These are phyloP conservation scores for Dioscorea zingiberensis DNA, from an alignment of 106 monocot genomes.

Conservation along the genomic window DNA sequence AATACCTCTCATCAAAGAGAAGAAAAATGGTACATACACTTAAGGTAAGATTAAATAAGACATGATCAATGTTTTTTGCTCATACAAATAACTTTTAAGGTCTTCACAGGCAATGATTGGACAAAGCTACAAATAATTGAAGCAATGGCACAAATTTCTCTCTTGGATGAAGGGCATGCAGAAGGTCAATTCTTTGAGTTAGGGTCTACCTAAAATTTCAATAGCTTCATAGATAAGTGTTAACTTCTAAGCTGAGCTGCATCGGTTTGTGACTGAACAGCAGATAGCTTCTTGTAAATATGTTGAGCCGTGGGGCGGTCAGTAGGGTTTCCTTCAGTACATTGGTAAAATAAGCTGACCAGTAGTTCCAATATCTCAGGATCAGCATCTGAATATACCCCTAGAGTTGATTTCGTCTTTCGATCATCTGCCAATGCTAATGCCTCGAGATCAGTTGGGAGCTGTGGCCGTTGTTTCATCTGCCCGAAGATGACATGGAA, in stretches of 20 bases:
- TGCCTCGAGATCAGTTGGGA: slow-evolving; percentile 57
- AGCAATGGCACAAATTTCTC: too few relatives aligned
- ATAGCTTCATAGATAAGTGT: too few relatives aligned
- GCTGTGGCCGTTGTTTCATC: slow-evolving; percentile 60
- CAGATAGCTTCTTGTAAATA: slow-evolving; percentile 42
- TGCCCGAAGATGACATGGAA: slow-evolving; percentile 13
- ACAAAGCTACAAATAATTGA: too few relatives aligned
- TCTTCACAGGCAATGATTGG: too few relatives aligned
- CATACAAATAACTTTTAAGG: too few relatives aligned
- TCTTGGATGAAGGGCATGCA: too few relatives aligned
- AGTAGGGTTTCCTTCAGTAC: slow-evolving; percentile 48
- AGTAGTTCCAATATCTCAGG: slow-evolving; percentile 41
- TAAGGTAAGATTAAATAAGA: too few relatives aligned
- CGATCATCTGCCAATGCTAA: slow-evolving; percentile 33
- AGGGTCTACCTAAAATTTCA: too few relatives aligned
- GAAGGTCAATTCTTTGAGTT: too few relatives aligned
- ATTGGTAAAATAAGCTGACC: slow-evolving; percentile 63
- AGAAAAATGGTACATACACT: too few relatives aligned
- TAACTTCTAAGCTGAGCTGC: not conserved
- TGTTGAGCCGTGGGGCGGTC: slow-evolving; percentile 67
- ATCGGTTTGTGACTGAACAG: not conserved
- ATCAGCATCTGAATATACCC: slow-evolving; percentile 26
- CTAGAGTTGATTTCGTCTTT: slow-evolving; percentile 7
- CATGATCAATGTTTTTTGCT: too few relatives aligned
- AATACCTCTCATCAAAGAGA: too few relatives aligned